phyloP scores from a whole-genome alignment of 352 stramenopile genomes.

The Phytophthora quininea region DNA sequence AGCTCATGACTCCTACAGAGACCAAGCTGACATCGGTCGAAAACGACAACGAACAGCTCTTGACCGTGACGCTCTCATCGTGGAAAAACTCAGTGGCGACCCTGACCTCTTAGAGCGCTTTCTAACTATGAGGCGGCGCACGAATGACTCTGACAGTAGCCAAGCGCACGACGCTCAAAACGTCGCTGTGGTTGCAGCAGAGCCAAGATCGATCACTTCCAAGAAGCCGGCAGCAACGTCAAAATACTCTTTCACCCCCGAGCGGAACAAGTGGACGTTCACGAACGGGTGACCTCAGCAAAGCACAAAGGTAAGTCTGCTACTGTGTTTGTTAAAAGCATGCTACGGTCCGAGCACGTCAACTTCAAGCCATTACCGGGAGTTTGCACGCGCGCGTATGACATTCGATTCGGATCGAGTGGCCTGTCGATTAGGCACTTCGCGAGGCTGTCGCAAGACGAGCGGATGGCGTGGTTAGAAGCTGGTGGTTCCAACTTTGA shows the following conservation, averaged over 20 bases:
- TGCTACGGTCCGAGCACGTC: background rate
- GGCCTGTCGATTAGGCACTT: background rate
- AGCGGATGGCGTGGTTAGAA: background rate
- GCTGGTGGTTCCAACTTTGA: constrained; percentile 2
- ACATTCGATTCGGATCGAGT: background rate
- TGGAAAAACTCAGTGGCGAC: constrained; percentile 7
- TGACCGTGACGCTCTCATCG: constrained; percentile 8
- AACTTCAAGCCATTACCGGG: background rate
- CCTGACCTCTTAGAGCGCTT: constrained; percentile 10
- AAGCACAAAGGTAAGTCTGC: constrained; percentile 1
- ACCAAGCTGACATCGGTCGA: background rate
- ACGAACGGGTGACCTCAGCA: background rate
- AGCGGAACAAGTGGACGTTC: constrained; percentile 5
- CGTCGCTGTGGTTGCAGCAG: too few relatives aligned
- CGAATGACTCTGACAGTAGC: background rate
- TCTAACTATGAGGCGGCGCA: background rate
- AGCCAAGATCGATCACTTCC: background rate
- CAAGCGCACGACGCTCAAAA: too few relatives aligned
- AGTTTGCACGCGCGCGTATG: background rate
- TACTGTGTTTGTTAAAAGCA: background rate
- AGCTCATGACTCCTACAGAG: background rate
- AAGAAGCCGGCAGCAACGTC: background rate
- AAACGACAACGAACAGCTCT: background rate
- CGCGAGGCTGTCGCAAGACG: background rate
- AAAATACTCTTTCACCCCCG: constrained; percentile 12